Percentiles rank a stretch among this genome's conserved stretches.
Evolutionary conservation across 2,329 filamentous ascomycete genomes (phyloP).

Genomic region (Curvularia hawaiiensis): DNA sequence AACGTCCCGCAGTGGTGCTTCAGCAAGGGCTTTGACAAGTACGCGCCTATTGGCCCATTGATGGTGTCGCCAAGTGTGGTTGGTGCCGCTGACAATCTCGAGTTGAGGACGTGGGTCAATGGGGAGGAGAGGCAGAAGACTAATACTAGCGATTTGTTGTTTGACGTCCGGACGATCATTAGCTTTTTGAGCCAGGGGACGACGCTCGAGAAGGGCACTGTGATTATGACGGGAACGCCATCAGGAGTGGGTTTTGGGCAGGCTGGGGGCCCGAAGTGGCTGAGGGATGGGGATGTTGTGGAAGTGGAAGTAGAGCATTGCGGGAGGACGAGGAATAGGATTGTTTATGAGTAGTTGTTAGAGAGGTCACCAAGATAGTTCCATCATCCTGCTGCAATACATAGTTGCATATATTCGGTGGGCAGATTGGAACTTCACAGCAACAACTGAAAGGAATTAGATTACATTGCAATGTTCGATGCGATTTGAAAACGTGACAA

Average conservation of each 20-base stretch:
- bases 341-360: background rate
- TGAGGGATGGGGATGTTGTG: conserved; percentile 49
- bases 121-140: conserved; percentile 51
- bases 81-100: conserved; percentile 46
- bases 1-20: conserved; percentile 60
- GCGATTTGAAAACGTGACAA: background rate
- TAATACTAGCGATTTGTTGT: conserved; percentile 48
- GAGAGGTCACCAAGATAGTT: background rate
- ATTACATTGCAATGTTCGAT: background rate
- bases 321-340: background rate
- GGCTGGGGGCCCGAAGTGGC: conserved; percentile 32
- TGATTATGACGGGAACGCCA: conserved; percentile 54
- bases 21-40: conserved; percentile 59
- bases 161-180: conserved; percentile 49
- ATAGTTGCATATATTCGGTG: background rate
- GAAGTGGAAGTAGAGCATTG: conserved; percentile 33
- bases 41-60: conserved; percentile 55
- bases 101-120: conserved; percentile 49
- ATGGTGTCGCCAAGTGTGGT: conserved; percentile 50
- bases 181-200: conserved; percentile 49
- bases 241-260: conserved; percentile 51
- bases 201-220: conserved; percentile 48
- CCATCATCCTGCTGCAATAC: background rate
- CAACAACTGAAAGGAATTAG: background rate
- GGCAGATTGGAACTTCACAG: background rate